phyloP scores from a whole-genome alignment of 2,329 filamentous ascomycete species.

The Cyclaneusma minus region DNA sequence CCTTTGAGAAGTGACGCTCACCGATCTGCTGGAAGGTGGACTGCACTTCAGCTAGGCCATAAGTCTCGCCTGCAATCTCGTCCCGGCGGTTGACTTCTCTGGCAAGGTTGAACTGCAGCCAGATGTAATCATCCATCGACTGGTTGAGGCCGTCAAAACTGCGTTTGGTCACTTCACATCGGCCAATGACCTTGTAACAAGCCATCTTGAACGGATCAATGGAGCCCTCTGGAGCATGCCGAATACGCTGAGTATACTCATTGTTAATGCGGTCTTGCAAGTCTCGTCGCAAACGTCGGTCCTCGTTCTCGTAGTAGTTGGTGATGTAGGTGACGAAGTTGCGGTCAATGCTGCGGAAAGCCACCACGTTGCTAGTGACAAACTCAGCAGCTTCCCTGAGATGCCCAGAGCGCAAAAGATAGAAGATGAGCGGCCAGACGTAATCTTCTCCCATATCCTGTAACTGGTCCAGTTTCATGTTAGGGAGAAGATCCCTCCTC shows the following conservation, averaged over 20 bases:
- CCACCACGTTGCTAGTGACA: conserved; percentile 60
- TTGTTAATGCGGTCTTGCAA: conserved; percentile 77
- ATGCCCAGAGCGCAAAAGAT: conserved; percentile 72
- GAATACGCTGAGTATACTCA: conserved; percentile 73
- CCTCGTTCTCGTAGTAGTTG: conserved; percentile 62
- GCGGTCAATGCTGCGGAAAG: conserved; percentile 81
- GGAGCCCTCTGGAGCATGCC: conserved; percentile 72
- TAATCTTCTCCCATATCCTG: conserved; percentile 71
- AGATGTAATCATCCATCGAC: conserved; percentile 56
- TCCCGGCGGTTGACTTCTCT: conserved; percentile 47
- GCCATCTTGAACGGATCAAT: conserved; percentile 93
- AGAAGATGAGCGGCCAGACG: conserved; percentile 91
- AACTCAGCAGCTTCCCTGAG: conserved; percentile 75
- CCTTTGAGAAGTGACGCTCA: conserved; percentile 76
- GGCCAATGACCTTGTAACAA: conserved; percentile 94
- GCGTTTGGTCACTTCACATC: conserved; percentile 50
- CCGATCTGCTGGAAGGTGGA: conserved; percentile 77
- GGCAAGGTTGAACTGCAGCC: conserved; percentile 56
- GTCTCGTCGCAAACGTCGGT: conserved; percentile 62
- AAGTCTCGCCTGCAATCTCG: conserved; percentile 51
- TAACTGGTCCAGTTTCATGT: conserved; percentile 65
- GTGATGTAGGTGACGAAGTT: conserved; percentile 81
- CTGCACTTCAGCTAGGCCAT: conserved; percentile 54
- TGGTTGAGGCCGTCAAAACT: conserved; percentile 46
- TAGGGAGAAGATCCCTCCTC: conserved; percentile 70